Evolutionary conservation across 805 yeast genomes (phyloP), one percentile per base, ranked within the genome.

Genomic region (Candida maltosa): DNA sequence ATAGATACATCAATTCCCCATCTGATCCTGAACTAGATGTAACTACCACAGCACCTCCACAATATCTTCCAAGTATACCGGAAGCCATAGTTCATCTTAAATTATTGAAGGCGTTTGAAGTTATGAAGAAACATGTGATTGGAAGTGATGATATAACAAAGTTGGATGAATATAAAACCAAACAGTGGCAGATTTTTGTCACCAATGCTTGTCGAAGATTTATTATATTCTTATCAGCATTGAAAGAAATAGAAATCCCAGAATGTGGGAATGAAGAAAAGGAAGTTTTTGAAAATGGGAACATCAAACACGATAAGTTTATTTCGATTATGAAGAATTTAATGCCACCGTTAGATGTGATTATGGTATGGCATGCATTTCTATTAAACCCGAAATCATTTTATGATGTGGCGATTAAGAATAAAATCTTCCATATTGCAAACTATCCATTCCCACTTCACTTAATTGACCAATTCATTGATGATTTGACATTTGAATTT

Each of bases 331-430:
- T 31, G 28, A 19, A 24, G 6, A 11, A 8, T 16, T n/a, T 28
- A 28, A 16, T 40, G 12, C 56, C 56, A 10, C 55, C 56, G 12
- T 28, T 52, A 12, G 56, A 52, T 40, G 38, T 52, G 11, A 15
- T 50, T 5, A 35, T 52, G 39, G 52, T 49, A 6, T 52, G 56
- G 56, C 54, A 52, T 39, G 29, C 50, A n/a, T 48, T 49, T 35
- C 32, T 47, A 23, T 36, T 50, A 26, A 50, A 46, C 24, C 54
- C 54, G 7, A 35, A 34, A 26, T 20, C 47, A 15, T 42, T 24
- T 29, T 47, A 40, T 34, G 51, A 44, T 29, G 34, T 26, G 14
- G 42, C 44, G n/a, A 34, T 33, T 2, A 34, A n/a, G n/a, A n/a
- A n/a, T n/a, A n/a, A n/a, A n/a, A n/a, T n/a, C n/a, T n/a, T n/a